Evolutionary conservation across 2,329 filamentous ascomycete species (phyloP), one percentile per base, ranked within the genome.

Genomic region (Penicillium digitatum): DNA sequence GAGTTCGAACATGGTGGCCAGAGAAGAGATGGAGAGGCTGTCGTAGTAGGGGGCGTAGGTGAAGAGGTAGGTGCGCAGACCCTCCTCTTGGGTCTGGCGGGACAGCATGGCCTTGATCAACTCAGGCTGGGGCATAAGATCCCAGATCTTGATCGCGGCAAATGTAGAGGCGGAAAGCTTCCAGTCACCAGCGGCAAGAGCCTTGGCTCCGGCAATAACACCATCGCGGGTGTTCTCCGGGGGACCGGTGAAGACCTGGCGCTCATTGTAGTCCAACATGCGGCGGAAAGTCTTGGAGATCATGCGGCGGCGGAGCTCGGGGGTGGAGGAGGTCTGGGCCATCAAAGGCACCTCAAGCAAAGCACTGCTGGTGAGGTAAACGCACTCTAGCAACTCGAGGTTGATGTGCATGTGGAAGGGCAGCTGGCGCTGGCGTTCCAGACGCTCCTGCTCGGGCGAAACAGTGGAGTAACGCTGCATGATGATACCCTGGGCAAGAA

Each of bases 371-470:
- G 94, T 97, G 56, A 99, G 84, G 79, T 99, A 99, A 59, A 97
- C 93, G 71, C 94, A 97, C 80, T 99, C 94, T 37, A 99, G 84
- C 52, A 99, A 85, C 76, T 99, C 94, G 49, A 99, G 84, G 81
- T 99, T 99, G 82, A 99, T 99, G 83, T 99, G 94, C 91, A 99
- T 96, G 81, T 99, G 94, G 87, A 99, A 99, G 35, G 94, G 94
- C 64, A 99, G 84, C 79, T 99, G 94, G 68, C 94, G 87, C 79
- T 97, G 93, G 73, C 94, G 90, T 81, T 99, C 94, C 37, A 97
- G 83, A 63, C 93, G 89, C 80, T 99, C 94, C 77, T 99, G 94
- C 78, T 99, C 94, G 18, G 94, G 94, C 34, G 92, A 94, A 59
- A 99, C 94, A 70, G 96, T 92, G 68, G 85, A 93, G 79, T 92